These are phyloP conservation scores for Ascosphaera acerosa DNA, from an alignment of 2,329 filamentous ascomycete species.

Conservation along the genomic window DNA sequence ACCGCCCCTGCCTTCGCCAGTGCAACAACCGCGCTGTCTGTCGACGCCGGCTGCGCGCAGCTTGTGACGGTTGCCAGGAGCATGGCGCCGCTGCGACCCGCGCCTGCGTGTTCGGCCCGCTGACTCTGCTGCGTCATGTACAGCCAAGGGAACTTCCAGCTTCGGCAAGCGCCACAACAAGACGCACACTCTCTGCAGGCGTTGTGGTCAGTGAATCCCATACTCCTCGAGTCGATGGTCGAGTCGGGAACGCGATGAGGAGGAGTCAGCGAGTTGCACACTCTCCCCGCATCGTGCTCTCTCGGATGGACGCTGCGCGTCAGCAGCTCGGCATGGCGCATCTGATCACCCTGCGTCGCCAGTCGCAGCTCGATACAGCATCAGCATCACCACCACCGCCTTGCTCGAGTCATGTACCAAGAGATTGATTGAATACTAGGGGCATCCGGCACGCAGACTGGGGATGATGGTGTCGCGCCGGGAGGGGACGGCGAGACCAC, in stretches of 20 bases:
- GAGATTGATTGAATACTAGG: conserved; percentile 2
- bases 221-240: conserved; percentile 6
- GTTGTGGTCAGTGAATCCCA: conserved; percentile 54
- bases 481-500: neutral
- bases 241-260: neutral
- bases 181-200: conserved; percentile 94
- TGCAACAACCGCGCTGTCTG: too few relatives aligned
- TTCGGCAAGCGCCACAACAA: conserved; percentile 82
- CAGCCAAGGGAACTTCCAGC: conserved; percentile 46
- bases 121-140: conserved; percentile 22
- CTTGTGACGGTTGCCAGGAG: too few relatives aligned
- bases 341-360: conserved; percentile 4
- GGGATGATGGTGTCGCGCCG: neutral
- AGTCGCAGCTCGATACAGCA: conserved; percentile 12
- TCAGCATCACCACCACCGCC: conserved; percentile 2
- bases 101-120: conserved; percentile 7
- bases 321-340: conserved; percentile 4
- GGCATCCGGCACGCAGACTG: neutral
- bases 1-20: conserved; percentile 7
- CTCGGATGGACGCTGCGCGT: conserved; percentile 2
- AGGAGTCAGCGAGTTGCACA: neutral
- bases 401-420: too few relatives aligned
- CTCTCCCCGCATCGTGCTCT: neutral
- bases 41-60: too few relatives aligned
- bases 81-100: conserved; percentile 6